Conservation (phyloP, 1,284 basidiomycete genomes). For the Leccinum fuscescens region DNA sequence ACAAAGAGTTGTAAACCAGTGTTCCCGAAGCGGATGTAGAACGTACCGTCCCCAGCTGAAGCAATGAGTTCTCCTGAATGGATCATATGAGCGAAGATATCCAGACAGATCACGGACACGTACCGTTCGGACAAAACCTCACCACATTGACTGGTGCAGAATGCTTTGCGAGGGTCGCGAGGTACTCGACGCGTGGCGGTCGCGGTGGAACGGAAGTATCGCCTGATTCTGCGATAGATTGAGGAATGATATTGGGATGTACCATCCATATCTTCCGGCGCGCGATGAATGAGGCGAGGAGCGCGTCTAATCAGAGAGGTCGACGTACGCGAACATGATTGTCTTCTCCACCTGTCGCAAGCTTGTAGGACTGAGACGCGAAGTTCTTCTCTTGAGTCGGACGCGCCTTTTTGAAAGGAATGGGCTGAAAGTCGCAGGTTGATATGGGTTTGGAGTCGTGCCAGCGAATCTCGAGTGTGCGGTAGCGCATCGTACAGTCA, state of each 20-base stretch:
- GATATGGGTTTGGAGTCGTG: constrained; percentile 94
- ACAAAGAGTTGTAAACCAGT: constrained; percentile 9
- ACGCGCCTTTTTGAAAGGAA: constrained; percentile 73
- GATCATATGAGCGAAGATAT: constrained; percentile 2
- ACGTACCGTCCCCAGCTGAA: constrained; percentile 90
- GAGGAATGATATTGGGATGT: constrained; percentile 81
- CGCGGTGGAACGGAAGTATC: constrained; percentile 48
- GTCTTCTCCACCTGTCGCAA: constrained; percentile 96
- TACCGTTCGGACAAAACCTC: constrained; percentile 92
- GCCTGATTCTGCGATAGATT: constrained; percentile 54
- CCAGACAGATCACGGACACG: constrained; percentile 27
- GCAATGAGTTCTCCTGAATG: constrained; percentile 79
- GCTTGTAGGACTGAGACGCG: constrained; percentile 72
- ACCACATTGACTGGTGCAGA: constrained; percentile 97
- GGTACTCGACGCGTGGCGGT: constrained; percentile 92
- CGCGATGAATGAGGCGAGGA: constrained; percentile 9
- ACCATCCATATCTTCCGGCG: constrained; percentile 80
- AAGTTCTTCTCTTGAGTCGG: constrained; percentile 60
- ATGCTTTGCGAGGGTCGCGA: constrained; percentile 91
- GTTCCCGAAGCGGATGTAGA: constrained; percentile 3
- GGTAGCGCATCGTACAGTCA: constrained; percentile 62
- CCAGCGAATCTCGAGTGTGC: constrained; percentile 89
- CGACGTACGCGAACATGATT: constrained; percentile 89
- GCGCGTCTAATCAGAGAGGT: constrained; percentile 11
- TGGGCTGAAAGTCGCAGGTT: constrained; percentile 89